Evolutionary conservation across 2,329 filamentous ascomycete species (phyloP).

Genomic region (Apiospora kogelbergensis): DNA sequence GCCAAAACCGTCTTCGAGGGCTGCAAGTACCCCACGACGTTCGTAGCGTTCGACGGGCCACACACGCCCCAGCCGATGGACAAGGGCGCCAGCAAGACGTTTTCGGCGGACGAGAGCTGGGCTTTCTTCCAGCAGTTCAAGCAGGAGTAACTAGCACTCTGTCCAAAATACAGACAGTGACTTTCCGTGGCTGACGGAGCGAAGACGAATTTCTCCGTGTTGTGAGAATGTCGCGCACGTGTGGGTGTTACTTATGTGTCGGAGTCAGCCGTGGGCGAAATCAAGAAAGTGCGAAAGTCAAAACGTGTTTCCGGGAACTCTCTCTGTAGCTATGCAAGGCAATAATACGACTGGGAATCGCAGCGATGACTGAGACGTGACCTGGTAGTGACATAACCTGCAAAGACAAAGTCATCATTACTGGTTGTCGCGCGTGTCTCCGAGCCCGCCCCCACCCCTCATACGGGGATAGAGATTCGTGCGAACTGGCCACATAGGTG

Average conservation of each 20-base stretch:
- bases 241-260: background rate
- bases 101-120: conserved; percentile 29
- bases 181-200: background rate
- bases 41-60: background rate
- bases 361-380: background rate
- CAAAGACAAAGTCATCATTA: too few species aligned
- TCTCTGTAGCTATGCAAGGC: background rate
- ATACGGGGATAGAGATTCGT: too few species aligned
- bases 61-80: conserved; percentile 22
- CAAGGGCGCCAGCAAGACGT: conserved; percentile 15
- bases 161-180: too few species aligned
- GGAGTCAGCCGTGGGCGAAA: too few species aligned
- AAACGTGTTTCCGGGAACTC: background rate
- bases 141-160: background rate
- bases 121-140: conserved; percentile 29
- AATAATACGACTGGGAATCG: background rate
- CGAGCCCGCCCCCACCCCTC: too few species aligned
- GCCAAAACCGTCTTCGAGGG: background rate
- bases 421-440: background rate
- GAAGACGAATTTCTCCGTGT: too few species aligned
- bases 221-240: background rate
- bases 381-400: background rate
- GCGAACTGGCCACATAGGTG: background rate
- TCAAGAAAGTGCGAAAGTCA: background rate
- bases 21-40: background rate